These are phyloP conservation scores for Entomortierella lignicola DNA, from an alignment of 192 early-diverging fungal genomes.

Conservation along the genomic window DNA sequence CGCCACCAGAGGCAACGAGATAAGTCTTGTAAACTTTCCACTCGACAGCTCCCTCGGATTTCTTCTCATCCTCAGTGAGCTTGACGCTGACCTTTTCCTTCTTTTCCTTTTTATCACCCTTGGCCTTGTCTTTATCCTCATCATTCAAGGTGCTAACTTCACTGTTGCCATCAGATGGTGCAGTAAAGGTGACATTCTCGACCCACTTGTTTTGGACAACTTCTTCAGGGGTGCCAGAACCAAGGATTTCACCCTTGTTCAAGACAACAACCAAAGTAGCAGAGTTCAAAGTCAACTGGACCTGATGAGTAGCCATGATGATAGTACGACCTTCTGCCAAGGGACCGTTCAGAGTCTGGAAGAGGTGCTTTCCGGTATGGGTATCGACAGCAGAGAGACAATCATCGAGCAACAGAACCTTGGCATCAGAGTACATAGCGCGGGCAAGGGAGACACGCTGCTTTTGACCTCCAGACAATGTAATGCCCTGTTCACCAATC, in stretches of 20 bases:
- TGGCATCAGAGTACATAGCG: constrained; percentile 80
- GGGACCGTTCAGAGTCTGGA: constrained; percentile 79
- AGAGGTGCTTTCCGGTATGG: constrained; percentile 89
- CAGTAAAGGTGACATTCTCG: constrained; percentile 45
- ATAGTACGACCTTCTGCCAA: constrained; percentile 81
- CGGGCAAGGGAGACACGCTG: constrained; percentile 86
- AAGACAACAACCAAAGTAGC: constrained; percentile 72
- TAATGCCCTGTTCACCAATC: constrained; percentile 91
- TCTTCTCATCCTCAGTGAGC: constrained; percentile 87
- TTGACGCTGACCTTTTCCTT: constrained; percentile 57
- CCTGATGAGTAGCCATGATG: constrained; percentile 93
- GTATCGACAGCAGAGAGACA: constrained; percentile 95
- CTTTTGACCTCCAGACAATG: constrained; percentile 90
- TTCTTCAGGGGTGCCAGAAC: constrained; percentile 61
- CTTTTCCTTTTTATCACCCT: constrained; percentile 43
- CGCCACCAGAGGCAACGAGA: constrained; percentile 73
- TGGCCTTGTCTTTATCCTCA: constrained; percentile 54
- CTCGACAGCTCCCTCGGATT: constrained; percentile 83
- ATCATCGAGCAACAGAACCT: constrained; percentile 84
- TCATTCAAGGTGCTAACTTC: constrained; percentile 46
- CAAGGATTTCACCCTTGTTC: constrained; percentile 67
- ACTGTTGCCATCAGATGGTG: constrained; percentile 39
- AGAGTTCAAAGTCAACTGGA: constrained; percentile 69
- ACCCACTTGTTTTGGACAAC: constrained; percentile 58
- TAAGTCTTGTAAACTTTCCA: constrained; percentile 85